A percentile compares a stretch with the other conserved stretches of the same genome.
Conservation (phyloP, 352 stramenopile genomes). For the Pythium graminicola region DNA sequence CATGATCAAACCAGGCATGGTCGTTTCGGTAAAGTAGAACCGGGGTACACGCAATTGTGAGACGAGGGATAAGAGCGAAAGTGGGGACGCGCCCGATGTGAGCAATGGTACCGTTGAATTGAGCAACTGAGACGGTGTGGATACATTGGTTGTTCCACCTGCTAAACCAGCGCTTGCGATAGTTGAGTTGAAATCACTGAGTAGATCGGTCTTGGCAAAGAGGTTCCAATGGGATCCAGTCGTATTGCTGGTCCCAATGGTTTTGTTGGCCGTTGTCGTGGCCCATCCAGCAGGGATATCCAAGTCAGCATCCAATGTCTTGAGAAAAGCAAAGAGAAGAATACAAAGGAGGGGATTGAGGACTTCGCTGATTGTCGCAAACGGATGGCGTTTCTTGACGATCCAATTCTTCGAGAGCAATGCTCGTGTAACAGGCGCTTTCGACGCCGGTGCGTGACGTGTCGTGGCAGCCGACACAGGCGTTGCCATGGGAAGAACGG, state of each 20-base stretch:
- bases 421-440: constrained; percentile 19
- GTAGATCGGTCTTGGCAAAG: constrained; percentile 28
- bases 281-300: constrained; percentile 44
- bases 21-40: constrained; percentile 67
- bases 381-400: constrained; percentile 57
- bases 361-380: constrained; percentile 59
- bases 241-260: constrained; percentile 12
- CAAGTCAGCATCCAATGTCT: constrained; percentile 47
- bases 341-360: constrained; percentile 67
- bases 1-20: constrained; percentile 51
- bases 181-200: constrained; percentile 23
- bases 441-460: not conserved
- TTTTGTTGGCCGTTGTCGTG: constrained; percentile 29
- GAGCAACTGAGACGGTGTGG: constrained; percentile 12
- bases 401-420: constrained; percentile 72
- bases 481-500: constrained; percentile 14
- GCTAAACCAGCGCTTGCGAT: constrained; percentile 7
- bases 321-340: constrained; percentile 59
- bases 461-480: not conserved
- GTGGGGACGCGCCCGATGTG: constrained; percentile 13
- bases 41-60: constrained; percentile 33
- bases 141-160: not conserved
- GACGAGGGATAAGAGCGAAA: constrained; percentile 24
- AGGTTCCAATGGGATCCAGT: constrained; percentile 40
- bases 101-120: constrained; percentile 17